These are phyloP conservation scores for Penicillium fuscoglaucum DNA, from an alignment of 2,329 filamentous ascomycete species.

Conservation along the genomic window DNA sequence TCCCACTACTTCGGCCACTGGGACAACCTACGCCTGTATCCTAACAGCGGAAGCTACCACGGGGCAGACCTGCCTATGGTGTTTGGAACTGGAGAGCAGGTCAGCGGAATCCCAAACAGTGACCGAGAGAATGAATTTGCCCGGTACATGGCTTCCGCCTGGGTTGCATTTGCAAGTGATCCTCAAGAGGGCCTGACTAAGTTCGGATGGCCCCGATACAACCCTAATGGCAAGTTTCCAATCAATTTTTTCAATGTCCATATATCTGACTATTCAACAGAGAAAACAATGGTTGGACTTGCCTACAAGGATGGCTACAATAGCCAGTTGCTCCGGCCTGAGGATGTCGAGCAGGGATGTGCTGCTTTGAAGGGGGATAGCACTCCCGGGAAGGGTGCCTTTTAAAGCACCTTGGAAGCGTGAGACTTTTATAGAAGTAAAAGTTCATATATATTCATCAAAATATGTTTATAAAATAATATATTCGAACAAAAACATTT, in stretches of 20 bases:
- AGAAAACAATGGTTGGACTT: conserved; percentile 27
- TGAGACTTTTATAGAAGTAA: background rate
- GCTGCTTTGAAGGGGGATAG: conserved; percentile 21
- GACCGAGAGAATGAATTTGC: conserved; percentile 36
- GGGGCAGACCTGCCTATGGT: conserved; percentile 52
- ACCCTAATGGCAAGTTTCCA: conserved; percentile 17
- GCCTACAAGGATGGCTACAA: conserved; percentile 19
- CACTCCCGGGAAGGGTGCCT: conserved; percentile 25
- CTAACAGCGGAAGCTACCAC: conserved; percentile 52
- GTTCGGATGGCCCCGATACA: conserved; percentile 43
- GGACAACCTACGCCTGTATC: conserved; percentile 50
- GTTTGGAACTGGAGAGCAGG: conserved; percentile 45
- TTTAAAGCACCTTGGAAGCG: conserved; percentile 22
- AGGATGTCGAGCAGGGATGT: conserved; percentile 24
- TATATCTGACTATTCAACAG: conserved; percentile 2
- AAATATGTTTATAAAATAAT: background rate
- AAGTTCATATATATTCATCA: background rate
- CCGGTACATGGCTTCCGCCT: conserved; percentile 43
- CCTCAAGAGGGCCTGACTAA: conserved; percentile 38
- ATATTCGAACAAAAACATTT: background rate
- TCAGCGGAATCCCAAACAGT: conserved; percentile 41
- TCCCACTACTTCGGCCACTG: conserved; percentile 54
- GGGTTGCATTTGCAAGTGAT: conserved; percentile 45
- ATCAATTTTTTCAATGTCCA: background rate
- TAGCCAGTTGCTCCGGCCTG: conserved; percentile 17